Evolutionary conservation across 805 yeast genomes (phyloP).

Genomic region (Komagataella phaffii): DNA sequence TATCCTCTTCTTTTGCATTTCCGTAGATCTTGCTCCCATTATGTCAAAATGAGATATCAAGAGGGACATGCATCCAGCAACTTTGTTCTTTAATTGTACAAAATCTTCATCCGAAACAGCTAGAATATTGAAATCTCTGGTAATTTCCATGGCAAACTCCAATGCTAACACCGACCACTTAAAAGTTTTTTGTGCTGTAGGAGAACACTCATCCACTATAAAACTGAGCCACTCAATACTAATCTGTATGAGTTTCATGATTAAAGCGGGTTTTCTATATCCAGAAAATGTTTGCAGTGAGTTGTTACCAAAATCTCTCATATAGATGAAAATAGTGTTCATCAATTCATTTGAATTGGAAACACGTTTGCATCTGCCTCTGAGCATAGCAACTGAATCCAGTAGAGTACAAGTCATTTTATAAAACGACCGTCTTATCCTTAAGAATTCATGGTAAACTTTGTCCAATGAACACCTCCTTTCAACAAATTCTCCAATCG

Average conservation of each 20-base stretch:
- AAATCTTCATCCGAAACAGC: conserved; percentile 72
- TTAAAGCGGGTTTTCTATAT: conserved; percentile 50
- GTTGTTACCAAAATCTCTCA: conserved; percentile 70
- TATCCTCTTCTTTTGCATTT: conserved; percentile 42
- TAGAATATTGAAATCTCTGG: conserved; percentile 78
- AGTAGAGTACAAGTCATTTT: conserved; percentile 54
- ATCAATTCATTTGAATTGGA: conserved; percentile 65
- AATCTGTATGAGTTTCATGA: conserved; percentile 57
- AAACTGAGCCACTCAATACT: conserved; percentile 88
- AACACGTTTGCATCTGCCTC: conserved; percentile 40
- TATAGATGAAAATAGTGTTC: conserved; percentile 61
- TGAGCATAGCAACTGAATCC: conserved; percentile 38
- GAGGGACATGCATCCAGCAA: conserved; percentile 88
- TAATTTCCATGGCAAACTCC: conserved; percentile 92
- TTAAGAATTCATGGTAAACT: conserved; percentile 61
- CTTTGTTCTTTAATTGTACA: conserved; percentile 56
- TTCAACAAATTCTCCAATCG: conserved; percentile 38
- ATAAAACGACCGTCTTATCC: conserved; percentile 53
- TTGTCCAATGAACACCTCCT: conserved; percentile 57
- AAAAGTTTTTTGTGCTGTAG: conserved; percentile 82
- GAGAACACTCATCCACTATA: conserved; percentile 87
- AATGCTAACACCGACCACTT: conserved; percentile 94
- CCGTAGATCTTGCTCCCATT: conserved; percentile 92
- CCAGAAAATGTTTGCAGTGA: conserved; percentile 54
- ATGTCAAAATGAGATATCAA: conserved; percentile 93